These are phyloP conservation scores for Orbilia ellipsospora DNA, from an alignment of 2,329 filamentous ascomycete species.

Conservation along the genomic window DNA sequence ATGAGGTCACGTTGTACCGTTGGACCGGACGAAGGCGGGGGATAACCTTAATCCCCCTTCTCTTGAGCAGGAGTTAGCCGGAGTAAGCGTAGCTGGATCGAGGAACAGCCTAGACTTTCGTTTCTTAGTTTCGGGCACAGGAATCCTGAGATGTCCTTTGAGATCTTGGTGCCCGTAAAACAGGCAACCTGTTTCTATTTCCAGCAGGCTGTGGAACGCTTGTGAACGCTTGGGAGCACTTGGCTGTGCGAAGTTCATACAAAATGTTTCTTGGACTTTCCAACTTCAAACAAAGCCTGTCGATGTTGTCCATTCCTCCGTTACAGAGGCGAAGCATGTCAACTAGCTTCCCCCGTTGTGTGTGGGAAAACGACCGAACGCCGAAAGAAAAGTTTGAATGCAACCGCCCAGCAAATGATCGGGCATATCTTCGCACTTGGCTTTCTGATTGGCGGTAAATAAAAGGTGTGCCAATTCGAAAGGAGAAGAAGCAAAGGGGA, in stretches of 20 bases:
- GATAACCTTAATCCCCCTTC: conserved; percentile 48
- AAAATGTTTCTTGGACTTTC: conserved; percentile 49
- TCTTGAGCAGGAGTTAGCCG: conserved; percentile 39
- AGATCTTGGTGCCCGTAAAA: conserved; percentile 28
- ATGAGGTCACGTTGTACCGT: conserved; percentile 54
- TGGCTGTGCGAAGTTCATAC: conserved; percentile 51
- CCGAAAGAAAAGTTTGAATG: conserved; percentile 7
- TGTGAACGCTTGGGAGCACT: conserved; percentile 18
- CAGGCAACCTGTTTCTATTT: conserved; percentile 52
- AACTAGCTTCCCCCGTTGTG: neutral
- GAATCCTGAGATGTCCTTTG: neutral
- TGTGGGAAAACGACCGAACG: conserved; percentile 25
- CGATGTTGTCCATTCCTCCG: conserved; percentile 39
- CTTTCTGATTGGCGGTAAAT: conserved; percentile 29
- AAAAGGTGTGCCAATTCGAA: conserved; percentile 46
- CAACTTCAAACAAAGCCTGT: conserved; percentile 35
- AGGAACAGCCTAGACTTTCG: conserved; percentile 34
- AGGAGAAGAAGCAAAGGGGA: conserved; percentile 29
- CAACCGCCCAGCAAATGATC: conserved; percentile 13
- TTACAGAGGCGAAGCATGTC: conserved; percentile 33
- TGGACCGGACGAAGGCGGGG: conserved; percentile 53
- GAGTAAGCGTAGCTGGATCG: conserved; percentile 26
- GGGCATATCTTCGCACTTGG: conserved; percentile 3
- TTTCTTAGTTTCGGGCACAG: conserved; percentile 9
- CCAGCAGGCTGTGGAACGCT: conserved; percentile 49